Evolutionary conservation across 179 eudicot species (phyloP).

Genomic region (Patellifolia procumbens): DNA sequence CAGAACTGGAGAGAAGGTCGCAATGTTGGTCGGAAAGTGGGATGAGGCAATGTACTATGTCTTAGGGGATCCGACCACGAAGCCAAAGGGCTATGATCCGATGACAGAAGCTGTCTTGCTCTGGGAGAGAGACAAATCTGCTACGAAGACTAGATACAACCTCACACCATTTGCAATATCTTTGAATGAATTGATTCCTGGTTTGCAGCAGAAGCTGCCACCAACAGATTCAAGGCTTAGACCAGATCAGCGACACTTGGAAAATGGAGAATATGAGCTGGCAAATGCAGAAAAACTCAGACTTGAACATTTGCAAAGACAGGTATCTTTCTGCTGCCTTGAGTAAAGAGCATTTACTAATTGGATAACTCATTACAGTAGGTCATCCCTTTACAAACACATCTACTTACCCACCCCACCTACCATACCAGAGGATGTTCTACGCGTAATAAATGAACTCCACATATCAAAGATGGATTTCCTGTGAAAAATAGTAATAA

Average conservation of each 20-base stretch:
- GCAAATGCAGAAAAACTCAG: conserved; percentile 95
- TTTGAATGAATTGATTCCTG: conserved; percentile 86
- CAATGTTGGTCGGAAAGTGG: conserved; percentile 96
- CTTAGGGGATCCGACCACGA: conserved; percentile 80
- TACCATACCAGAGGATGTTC: conserved; percentile 10
- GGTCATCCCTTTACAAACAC: background rate
- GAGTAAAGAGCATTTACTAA: conserved; percentile 1
- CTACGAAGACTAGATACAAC: conserved; percentile 80
- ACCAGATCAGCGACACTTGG: conserved; percentile 96
- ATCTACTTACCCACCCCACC: background rate
- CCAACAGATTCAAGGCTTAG: conserved; percentile 96
- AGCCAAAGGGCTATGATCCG: conserved; percentile 97
- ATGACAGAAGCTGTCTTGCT: conserved; percentile 92
- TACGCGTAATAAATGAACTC: background rate
- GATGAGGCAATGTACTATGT: conserved; percentile 99
- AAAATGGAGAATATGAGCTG: conserved; percentile 92
- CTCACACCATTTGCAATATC: conserved; percentile 93
- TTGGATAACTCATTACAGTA: conserved; percentile 8
- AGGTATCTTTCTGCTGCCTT: conserved; percentile 50
- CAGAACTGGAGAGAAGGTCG: conserved; percentile 92
- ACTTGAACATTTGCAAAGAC: conserved; percentile 93
- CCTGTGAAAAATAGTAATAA: background rate
- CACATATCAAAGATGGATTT: background rate
- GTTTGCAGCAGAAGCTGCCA: conserved; percentile 72
- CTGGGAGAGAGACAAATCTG: conserved; percentile 89